These are phyloP conservation scores for Cordia subcordata DNA, from an alignment of 257 asterid species.

Conservation along the genomic window DNA sequence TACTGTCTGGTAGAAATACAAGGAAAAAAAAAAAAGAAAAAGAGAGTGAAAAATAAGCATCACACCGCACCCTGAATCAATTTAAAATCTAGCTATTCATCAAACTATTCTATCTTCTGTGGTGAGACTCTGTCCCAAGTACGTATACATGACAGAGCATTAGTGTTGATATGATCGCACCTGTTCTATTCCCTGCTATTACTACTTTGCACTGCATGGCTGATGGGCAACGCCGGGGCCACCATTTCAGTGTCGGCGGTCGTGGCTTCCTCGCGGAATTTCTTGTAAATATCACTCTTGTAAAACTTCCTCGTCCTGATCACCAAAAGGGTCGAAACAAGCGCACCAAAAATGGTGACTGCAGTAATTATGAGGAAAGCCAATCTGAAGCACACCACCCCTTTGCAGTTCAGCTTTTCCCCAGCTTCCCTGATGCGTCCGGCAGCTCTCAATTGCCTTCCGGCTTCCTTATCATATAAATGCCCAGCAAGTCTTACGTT, in stretches of 20 bases:
- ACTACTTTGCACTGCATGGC: no score
- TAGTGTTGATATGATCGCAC: no score
- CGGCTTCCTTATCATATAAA: conserved; percentile 65
- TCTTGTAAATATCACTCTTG: conserved; percentile 66
- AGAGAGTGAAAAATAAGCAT: no score
- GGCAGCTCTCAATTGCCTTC: conserved; percentile 39
- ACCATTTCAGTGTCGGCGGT: conserved; percentile 28
- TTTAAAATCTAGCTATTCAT: no score
- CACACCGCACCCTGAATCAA: no score
- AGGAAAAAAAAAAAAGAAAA: no score
- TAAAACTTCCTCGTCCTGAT: conserved; percentile 62
- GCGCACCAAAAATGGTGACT: conserved; percentile 55
- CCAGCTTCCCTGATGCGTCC: conserved; percentile 29
- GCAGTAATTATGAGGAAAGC: conserved; percentile 61
- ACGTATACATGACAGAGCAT: no score
- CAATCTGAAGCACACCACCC: conserved; percentile 51
- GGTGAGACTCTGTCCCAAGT: no score
- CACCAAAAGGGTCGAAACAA: conserved; percentile 54
- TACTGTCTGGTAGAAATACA: no score
- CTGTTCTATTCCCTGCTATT: background rate
- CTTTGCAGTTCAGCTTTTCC: conserved; percentile 52
- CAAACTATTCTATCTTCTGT: no score
- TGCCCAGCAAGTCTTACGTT: conserved; percentile 59
- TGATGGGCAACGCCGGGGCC: background rate
- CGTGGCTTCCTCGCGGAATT: conserved; percentile 41